Percentiles rank a stretch among this genome's conserved stretches.
phyloP scores from a whole-genome alignment of 2,329 filamentous ascomycete species.

The Fusarium sp. region DNA sequence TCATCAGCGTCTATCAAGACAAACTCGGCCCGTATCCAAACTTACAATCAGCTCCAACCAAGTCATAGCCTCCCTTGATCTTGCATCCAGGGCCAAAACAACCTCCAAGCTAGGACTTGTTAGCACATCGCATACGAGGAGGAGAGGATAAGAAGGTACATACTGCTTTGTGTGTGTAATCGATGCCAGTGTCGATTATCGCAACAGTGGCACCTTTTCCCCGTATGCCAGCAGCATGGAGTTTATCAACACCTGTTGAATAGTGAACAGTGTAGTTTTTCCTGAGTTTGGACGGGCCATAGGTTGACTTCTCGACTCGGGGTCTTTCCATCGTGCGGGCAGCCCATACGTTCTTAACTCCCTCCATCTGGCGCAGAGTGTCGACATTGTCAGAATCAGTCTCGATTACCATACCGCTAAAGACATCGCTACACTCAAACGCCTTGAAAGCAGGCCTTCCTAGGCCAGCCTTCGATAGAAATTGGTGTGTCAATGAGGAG shows the following conservation, averaged over 20 bases:
- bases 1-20: conserved; percentile 13
- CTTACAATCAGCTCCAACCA: conserved; percentile 52
- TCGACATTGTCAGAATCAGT: conserved; percentile 49
- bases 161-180: conserved; percentile 55
- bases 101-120: conserved; percentile 50
- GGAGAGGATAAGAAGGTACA: not conserved
- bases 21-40: not conserved
- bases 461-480: conserved; percentile 31
- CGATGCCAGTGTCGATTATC: conserved; percentile 56
- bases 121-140: not conserved
- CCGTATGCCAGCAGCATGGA: conserved; percentile 53
- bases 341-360: conserved; percentile 55
- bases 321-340: conserved; percentile 44
- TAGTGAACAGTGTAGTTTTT: conserved; percentile 53
- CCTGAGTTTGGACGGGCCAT: conserved; percentile 22
- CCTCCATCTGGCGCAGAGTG: conserved; percentile 47
- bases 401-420: conserved; percentile 52
- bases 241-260: conserved; percentile 54
- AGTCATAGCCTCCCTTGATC: conserved; percentile 53
- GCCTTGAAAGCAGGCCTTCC: conserved; percentile 41
- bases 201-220: conserved; percentile 55
- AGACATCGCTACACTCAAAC: conserved; percentile 53
- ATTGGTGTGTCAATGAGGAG: conserved; percentile 36
- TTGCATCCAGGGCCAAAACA: conserved; percentile 56
- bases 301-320: conserved; percentile 21